Percentiles rank a stretch among this genome's conserved stretches.
Evolutionary conservation across 495 filamentous ascomycete species (phyloP).

Genomic region (Penicillium turbatum): DNA sequence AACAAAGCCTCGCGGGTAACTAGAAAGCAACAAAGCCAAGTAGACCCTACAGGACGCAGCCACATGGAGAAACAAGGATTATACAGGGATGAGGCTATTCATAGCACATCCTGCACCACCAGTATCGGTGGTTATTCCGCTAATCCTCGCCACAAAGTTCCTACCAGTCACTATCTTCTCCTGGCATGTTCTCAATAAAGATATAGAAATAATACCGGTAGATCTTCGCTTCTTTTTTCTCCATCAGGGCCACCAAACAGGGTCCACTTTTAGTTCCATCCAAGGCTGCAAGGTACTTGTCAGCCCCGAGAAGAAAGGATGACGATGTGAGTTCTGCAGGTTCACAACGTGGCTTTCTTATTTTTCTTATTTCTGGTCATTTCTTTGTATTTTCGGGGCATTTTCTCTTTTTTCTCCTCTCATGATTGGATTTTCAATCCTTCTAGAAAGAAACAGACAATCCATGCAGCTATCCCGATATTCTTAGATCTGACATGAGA

Average conservation of each 20-base stretch:
- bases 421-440: background rate
- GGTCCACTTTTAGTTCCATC: background rate
- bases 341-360: slow-evolving; percentile 27
- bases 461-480: slow-evolving; percentile 3
- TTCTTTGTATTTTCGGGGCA: background rate
- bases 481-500: slow-evolving; percentile 9
- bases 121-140: slow-evolving; percentile 2
- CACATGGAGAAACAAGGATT: background rate
- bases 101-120: slow-evolving; percentile 3
- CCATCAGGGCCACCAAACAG: background rate
- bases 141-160: too few species aligned
- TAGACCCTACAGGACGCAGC: background rate
- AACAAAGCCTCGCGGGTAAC: background rate
- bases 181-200: background rate
- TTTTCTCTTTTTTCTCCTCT: background rate
- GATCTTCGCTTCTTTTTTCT: too few species aligned
- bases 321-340: slow-evolving; percentile 10
- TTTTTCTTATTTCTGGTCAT: slow-evolving; percentile 11
- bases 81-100: slow-evolving; percentile 3
- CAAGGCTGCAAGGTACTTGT: slow-evolving; percentile 2
- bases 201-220: too few species aligned
- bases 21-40: too few species aligned
- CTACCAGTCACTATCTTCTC: background rate
- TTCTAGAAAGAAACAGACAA: slow-evolving; percentile 1
- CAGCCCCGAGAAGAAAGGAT: background rate